Evolutionary conservation across 805 yeast species (phyloP).

Genomic region (Wickerhamomyces chambardii): DNA sequence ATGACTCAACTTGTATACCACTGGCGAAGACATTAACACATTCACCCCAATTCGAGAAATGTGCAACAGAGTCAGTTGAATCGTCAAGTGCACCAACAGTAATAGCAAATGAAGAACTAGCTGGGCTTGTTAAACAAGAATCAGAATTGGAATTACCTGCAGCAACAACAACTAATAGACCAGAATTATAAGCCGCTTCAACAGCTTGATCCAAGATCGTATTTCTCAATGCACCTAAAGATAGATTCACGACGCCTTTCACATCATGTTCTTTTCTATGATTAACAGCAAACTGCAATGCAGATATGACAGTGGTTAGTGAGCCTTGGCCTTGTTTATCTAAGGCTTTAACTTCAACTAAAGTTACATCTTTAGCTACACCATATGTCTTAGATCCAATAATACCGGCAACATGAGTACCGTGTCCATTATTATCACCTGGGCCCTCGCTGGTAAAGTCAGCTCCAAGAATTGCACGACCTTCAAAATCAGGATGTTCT

Average conservation of each 20-base stretch:
- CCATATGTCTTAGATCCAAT: constrained; percentile 77
- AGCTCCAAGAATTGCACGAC: constrained; percentile 48
- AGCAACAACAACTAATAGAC: constrained; percentile 67
- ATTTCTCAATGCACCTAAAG: constrained; percentile 70
- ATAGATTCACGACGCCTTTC: constrained; percentile 66
- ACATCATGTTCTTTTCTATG: constrained; percentile 31
- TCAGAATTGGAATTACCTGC: constrained; percentile 79
- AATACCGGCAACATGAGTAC: constrained; percentile 90
- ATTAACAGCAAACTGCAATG: constrained; percentile 59
- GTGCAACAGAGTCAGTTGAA: constrained; percentile 55
- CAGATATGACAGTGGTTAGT: constrained; percentile 53
- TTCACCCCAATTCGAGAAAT: constrained; percentile 87
- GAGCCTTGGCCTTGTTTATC: constrained; percentile 64
- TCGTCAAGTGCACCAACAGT: constrained; percentile 91
- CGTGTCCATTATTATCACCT: constrained; percentile 81
- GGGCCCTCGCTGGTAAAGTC: constrained; percentile 53
- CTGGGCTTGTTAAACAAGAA: constrained; percentile 85
- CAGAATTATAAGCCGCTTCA: constrained; percentile 64
- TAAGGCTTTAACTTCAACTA: constrained; percentile 72
- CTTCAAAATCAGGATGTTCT: constrained; percentile 54
- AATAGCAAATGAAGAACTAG: constrained; percentile 61
- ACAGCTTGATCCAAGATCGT: constrained; percentile 66
- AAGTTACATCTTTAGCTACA: constrained; percentile 60
- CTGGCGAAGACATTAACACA: constrained; percentile 85
- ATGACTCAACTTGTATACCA: constrained; percentile 61